Conservation (phyloP, 805 yeast genomes). For the Candida germanica region DNA sequence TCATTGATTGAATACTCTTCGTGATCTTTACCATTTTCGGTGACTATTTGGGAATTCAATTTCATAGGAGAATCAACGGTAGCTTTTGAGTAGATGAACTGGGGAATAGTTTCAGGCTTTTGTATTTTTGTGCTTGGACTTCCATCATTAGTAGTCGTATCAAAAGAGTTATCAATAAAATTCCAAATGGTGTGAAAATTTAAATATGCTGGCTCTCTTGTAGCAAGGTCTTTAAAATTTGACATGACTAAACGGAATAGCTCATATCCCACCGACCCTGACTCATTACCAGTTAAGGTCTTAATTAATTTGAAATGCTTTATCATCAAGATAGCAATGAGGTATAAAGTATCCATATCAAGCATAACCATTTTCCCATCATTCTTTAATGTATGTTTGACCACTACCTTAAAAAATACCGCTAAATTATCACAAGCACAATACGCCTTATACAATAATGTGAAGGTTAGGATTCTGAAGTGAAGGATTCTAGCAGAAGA, state of each 20-base stretch:
- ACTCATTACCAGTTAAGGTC: conserved; percentile 30
- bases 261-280: conserved; percentile 30
- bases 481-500: conserved; percentile 36
- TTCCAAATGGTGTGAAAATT: conserved; percentile 33
- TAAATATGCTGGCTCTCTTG: conserved; percentile 32
- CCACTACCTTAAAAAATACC: conserved; percentile 36
- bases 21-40: conserved; percentile 8
- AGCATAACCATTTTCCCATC: conserved; percentile 39
- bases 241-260: conserved; percentile 31
- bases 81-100: conserved; percentile 20
- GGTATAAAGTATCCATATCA: conserved; percentile 41
- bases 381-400: conserved; percentile 33
- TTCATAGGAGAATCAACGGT: conserved; percentile 35
- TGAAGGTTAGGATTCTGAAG: conserved; percentile 26
- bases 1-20: conserved; percentile 10
- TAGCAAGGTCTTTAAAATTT: conserved; percentile 32
- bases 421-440: conserved; percentile 39
- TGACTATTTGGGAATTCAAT: conserved; percentile 3
- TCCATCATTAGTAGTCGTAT: conserved; percentile 1
- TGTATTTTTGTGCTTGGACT: conserved; percentile 4
- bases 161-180: conserved; percentile 21
- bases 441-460: conserved; percentile 32
- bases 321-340: conserved; percentile 29
- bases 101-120: conserved; percentile 10
- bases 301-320: conserved; percentile 32